These are phyloP conservation scores for Cyberlindnera meyerae DNA, from an alignment of 805 yeast genomes.

Conservation along the genomic window DNA sequence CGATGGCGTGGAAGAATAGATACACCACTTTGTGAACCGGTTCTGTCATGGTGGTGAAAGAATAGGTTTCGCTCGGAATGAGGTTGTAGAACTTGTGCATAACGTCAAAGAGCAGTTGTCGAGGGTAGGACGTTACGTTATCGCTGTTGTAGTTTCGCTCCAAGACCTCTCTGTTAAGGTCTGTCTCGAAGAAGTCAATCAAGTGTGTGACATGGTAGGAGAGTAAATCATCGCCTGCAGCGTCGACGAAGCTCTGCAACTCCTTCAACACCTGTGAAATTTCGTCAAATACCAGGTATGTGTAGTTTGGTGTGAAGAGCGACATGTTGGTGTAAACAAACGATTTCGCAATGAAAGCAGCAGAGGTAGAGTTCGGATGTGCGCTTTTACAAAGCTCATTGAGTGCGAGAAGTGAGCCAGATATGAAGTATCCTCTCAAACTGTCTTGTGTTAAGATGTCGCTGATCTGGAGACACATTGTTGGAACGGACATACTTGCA, in stretches of 20 bases:
- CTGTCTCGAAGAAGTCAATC: conserved; percentile 7
- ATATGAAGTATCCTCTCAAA: conserved; percentile 12
- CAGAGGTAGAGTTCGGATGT: conserved; percentile 15
- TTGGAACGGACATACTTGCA: conserved; percentile 8
- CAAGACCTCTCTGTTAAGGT: conserved; percentile 3
- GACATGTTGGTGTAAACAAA: conserved; percentile 5
- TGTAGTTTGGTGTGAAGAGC: conserved; percentile 20
- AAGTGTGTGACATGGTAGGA: conserved; percentile 6
- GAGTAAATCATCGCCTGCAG: conserved; percentile 11
- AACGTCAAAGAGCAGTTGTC: conserved; percentile 11
- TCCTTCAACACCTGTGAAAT: conserved; percentile 13
- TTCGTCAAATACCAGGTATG: conserved; percentile 16
- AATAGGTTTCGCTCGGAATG: conserved; percentile 18
- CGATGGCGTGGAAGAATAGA: conserved; percentile 11
- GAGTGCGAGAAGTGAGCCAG: conserved; percentile 16
- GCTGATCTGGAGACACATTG: conserved; percentile 14
- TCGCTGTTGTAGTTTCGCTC: conserved; percentile 3
- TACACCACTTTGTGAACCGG: conserved; percentile 19
- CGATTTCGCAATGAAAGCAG: conserved; percentile 12
- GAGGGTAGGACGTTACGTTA: conserved; percentile 16
- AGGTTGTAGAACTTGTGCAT: conserved; percentile 15
- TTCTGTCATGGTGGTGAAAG: conserved; percentile 6
- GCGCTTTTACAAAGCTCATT: conserved; percentile 14
- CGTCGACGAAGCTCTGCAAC: conserved; percentile 4
- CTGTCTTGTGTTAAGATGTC: conserved; percentile 12